Conservation (phyloP, 352 stramenopile genomes). For the Aphanomyces invadans region DNA sequence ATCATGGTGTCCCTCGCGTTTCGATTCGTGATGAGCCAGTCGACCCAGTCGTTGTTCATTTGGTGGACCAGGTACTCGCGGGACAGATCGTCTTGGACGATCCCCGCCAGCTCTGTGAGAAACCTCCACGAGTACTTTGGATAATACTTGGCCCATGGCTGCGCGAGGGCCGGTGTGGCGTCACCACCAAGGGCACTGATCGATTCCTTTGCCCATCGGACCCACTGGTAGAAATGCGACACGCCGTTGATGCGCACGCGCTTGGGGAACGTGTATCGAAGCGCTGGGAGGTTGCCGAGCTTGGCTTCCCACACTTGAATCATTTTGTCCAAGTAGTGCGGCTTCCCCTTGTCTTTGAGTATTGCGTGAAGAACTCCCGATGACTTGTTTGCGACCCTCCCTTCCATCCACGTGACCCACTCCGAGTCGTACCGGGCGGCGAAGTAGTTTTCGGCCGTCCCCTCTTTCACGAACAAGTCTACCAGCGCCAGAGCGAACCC, state of each 20-base stretch:
- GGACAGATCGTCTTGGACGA: conserved; percentile 64
- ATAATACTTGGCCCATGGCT: conserved; percentile 43
- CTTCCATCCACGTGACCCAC: conserved; percentile 49
- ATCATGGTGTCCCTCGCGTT: conserved; percentile 56
- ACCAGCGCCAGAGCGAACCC: conserved; percentile 61
- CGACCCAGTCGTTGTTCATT: conserved; percentile 63
- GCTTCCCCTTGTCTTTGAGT: conserved; percentile 36
- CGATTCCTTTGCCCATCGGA: conserved; percentile 76
- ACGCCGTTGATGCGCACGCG: conserved; percentile 39
- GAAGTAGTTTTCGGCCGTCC: conserved; percentile 51
- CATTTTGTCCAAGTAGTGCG: conserved; percentile 48
- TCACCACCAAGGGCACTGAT: conserved; percentile 50
- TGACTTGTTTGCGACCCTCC: conserved; percentile 52
- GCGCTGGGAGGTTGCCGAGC: conserved; percentile 34
- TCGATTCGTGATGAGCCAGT: conserved; percentile 59
- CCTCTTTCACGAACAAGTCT: conserved; percentile 47
- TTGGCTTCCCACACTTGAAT: conserved; percentile 58
- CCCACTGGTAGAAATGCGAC: conserved; percentile 65
- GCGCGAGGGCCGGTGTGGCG: conserved; percentile 36
- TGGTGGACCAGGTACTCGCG: conserved; percentile 41
- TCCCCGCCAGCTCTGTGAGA: conserved; percentile 45
- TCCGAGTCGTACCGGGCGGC: conserved; percentile 44
- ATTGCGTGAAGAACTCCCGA: conserved; percentile 35
- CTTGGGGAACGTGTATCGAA: conserved; percentile 70
- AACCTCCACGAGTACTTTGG: conserved; percentile 61